Percentiles rank a stretch among this genome's conserved stretches.
Conservation (phyloP, 2,329 filamentous ascomycete genomes). For the Fusarium sp. region DNA sequence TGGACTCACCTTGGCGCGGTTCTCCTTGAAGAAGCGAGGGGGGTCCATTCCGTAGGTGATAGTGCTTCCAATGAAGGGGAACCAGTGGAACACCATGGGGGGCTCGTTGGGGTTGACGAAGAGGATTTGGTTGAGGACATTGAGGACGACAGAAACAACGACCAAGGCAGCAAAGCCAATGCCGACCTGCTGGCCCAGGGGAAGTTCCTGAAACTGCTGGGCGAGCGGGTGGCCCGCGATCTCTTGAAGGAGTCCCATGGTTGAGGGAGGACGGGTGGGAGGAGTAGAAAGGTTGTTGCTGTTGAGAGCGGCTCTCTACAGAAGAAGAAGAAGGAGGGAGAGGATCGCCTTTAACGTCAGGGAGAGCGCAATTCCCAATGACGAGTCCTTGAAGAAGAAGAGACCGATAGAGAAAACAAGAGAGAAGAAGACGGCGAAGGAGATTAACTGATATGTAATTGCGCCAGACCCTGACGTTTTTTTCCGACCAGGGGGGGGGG, state of each 20-base stretch:
- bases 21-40: slow-evolving; percentile 84
- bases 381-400: slow-evolving; percentile 30
- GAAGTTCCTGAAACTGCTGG: slow-evolving; percentile 63
- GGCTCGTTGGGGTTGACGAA: slow-evolving; percentile 86
- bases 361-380: slow-evolving; percentile 26
- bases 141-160: slow-evolving; percentile 74
- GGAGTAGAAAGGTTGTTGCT: slow-evolving; percentile 6
- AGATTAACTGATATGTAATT: slow-evolving; percentile 51
- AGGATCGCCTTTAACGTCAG: slow-evolving; percentile 20
- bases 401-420: slow-evolving; percentile 33
- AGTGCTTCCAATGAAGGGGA: slow-evolving; percentile 89
- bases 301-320: slow-evolving; percentile 5
- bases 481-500: slow-evolving; percentile 39
- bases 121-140: slow-evolving; percentile 83
- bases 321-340: slow-evolving; percentile 2
- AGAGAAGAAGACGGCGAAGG: slow-evolving; percentile 40
- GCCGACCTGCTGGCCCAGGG: slow-evolving; percentile 61
- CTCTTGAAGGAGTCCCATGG: slow-evolving; percentile 70
- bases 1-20: slow-evolving; percentile 76
- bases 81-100: slow-evolving; percentile 83
- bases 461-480: slow-evolving; percentile 43
- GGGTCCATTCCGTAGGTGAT: slow-evolving; percentile 96
- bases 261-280: slow-evolving; percentile 23
- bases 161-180: slow-evolving; percentile 59
- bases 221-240: slow-evolving; percentile 61